phyloP scores from a whole-genome alignment of 1,284 basidiomycete species.

The Fomitopsis schrenkii region DNA sequence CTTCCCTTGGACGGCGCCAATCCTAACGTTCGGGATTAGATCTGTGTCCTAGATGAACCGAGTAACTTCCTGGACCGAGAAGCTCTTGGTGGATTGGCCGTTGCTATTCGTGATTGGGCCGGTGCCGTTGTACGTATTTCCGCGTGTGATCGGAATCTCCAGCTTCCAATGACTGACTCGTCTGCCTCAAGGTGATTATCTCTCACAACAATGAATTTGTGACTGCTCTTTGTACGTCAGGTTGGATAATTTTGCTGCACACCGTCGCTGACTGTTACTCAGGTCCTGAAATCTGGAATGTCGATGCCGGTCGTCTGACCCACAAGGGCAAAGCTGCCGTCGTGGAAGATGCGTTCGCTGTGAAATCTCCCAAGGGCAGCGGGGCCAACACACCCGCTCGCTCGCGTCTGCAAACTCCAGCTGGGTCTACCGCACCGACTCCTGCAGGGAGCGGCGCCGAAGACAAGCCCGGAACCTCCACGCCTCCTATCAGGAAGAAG shows the following conservation, averaged over 20 bases:
- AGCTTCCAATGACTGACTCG: conserved; percentile 14
- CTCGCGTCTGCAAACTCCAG: conserved; percentile 62
- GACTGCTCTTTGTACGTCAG: conserved; percentile 73
- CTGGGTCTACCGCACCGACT: conserved; percentile 56
- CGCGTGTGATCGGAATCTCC: conserved; percentile 12
- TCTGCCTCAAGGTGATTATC: conserved; percentile 74
- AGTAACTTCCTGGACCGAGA: conserved; percentile 96
- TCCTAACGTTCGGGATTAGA: conserved; percentile 29
- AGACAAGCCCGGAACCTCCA: conserved; percentile 38
- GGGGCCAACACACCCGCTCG: conserved; percentile 63
- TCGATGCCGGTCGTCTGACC: conserved; percentile 76
- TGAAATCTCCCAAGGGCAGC: conserved; percentile 65
- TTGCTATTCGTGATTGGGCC: conserved; percentile 95
- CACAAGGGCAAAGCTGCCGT: conserved; percentile 86
- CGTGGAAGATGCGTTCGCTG: conserved; percentile 71
- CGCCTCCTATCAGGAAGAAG: conserved; percentile 67
- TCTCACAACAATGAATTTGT: conserved; percentile 96
- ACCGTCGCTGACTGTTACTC: conserved; percentile 12
- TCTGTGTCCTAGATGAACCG: conserved; percentile 87
- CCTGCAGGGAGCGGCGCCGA: conserved; percentile 74
- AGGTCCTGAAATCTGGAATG: conserved; percentile 83
- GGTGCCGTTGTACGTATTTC: conserved; percentile 76
- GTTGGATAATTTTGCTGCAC: conserved; percentile 5
- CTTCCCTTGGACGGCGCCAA: not conserved
- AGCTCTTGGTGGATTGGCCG: conserved; percentile 88